phyloP scores from a whole-genome alignment of 2,329 filamentous ascomycete genomes.

The Aureobasidium sp. region DNA sequence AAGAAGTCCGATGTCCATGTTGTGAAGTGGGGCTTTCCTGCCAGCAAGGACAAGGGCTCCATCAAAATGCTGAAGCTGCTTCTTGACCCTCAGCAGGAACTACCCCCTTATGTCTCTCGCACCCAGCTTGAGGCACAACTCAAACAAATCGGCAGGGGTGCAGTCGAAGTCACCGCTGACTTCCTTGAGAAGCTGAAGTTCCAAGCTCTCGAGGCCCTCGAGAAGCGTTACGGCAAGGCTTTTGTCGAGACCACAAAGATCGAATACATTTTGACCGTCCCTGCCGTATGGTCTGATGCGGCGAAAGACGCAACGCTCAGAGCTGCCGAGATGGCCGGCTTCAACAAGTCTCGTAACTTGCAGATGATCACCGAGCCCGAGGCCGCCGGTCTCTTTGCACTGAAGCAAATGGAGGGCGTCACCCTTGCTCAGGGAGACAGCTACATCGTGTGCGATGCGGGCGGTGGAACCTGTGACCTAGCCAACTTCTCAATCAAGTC shows the following conservation, averaged over 20 bases:
- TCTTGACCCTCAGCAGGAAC: slow-evolving; percentile 70
- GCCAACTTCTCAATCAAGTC: slow-evolving; percentile 78
- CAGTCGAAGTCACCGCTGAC: slow-evolving; percentile 71
- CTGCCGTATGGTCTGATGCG: slow-evolving; percentile 76
- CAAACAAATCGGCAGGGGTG: slow-evolving; percentile 65
- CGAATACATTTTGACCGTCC: slow-evolving; percentile 73
- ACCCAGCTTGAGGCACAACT: slow-evolving; percentile 65
- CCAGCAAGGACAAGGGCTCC: slow-evolving; percentile 29
- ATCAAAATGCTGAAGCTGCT: slow-evolving; percentile 78
- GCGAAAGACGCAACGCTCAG: slow-evolving; percentile 78
- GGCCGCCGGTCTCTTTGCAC: slow-evolving; percentile 70
- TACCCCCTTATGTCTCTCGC: slow-evolving; percentile 73
- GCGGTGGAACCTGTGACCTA: slow-evolving; percentile 60
- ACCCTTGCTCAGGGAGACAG: slow-evolving; percentile 48
- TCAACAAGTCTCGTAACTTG: slow-evolving; percentile 57
- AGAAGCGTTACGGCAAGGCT: slow-evolving; percentile 56
- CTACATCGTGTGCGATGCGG: slow-evolving; percentile 58
- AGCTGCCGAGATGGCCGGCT: slow-evolving; percentile 63
- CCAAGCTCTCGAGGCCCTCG: slow-evolving; percentile 72
- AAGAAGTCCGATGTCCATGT: slow-evolving; percentile 19
- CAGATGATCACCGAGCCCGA: slow-evolving; percentile 68
- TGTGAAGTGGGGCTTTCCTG: slow-evolving; percentile 67
- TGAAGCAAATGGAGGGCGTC: slow-evolving; percentile 72
- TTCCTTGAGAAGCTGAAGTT: slow-evolving; percentile 69
- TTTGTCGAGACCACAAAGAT: slow-evolving; percentile 54